Base-by-base conservation (phyloP, 1,139 yeast species). In the Hansenula sp. region DNA sequence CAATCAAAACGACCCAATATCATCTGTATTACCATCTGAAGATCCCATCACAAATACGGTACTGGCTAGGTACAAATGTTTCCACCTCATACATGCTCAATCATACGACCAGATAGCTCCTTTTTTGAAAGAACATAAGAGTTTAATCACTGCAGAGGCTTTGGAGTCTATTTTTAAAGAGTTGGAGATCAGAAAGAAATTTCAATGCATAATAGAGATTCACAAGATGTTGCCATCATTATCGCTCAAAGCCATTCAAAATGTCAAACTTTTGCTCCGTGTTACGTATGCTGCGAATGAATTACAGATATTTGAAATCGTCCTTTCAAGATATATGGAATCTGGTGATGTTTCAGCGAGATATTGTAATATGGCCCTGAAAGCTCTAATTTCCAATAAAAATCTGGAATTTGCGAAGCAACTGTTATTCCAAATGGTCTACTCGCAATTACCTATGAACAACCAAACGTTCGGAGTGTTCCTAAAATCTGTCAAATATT, bases 351-450 rank as follows among this genome's bases (percentile, higher is more conserved):
- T 41, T 9, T 34, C 47, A 12, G 44, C 57, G 0, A 31, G 42
- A 13, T 47, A 46, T 28, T 51, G 53, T 46, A 54, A 54, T 34
- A 31, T 49, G 38, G 59, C 58, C 2, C 41, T 57, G 21, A 47
- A 44, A 24, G 53, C 53, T 1, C 50, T 50, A 33, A 25, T 27
- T 1, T 35, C 53, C 11, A 51, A 44, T 36, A 47, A 49, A 7
- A 48, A 54, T 36, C 47, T 54, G 3, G 59, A 55, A 31, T 44
- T 55, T 19, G 54, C 61, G 12, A 54, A 56, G 35, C 60, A 55
- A 25, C 44, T 57, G 2, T 42, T 57, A 1, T 51, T 54, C 34
- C 60, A 57, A 36, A 54, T 57, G 55, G 48, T 55, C 4, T 43
- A 46, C 11, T 48, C 52, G 1, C 48, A 54, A 25, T 48, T 51